Conservation (phyloP, 257 asterid genomes). For the Salvia miltiorrhiza region DNA sequence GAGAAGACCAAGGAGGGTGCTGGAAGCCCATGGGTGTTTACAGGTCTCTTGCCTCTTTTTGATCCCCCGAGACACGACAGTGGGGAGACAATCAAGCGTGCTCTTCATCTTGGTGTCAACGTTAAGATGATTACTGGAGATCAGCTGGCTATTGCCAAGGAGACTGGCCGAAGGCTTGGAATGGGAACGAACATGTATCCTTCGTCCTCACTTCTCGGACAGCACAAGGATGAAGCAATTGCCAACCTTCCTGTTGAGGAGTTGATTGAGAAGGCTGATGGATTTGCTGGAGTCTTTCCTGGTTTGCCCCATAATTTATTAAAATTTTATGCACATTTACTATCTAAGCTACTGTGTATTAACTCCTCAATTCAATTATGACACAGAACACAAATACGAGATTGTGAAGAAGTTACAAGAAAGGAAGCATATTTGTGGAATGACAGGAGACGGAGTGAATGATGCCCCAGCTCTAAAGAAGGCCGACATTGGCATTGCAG, state of each 20-base stretch:
- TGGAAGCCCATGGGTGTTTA: slow-evolving; percentile 68
- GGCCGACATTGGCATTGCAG: slow-evolving; percentile 60
- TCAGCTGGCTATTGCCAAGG: slow-evolving; percentile 60
- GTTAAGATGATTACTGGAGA: slow-evolving; percentile 88
- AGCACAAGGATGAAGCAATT: slow-evolving; percentile 47
- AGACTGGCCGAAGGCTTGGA: slow-evolving; percentile 58
- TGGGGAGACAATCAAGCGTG: slow-evolving; percentile 68
- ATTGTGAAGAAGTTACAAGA: slow-evolving; percentile 61
- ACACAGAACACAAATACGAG: slow-evolving; percentile 53
- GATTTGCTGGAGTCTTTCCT: slow-evolving; percentile 62
- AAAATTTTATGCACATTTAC: not conserved
- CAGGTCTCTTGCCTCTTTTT: slow-evolving; percentile 68
- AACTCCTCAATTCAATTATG: not conserved
- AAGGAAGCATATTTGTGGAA: slow-evolving; percentile 51
- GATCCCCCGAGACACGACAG: slow-evolving; percentile 92
- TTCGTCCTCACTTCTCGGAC: slow-evolving; percentile 58
- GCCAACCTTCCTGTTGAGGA: slow-evolving; percentile 46
- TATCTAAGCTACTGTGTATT: not conserved
- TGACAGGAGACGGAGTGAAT: slow-evolving; percentile 68
- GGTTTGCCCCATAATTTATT: slow-evolving; percentile 24
- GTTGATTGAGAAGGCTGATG: slow-evolving; percentile 58
- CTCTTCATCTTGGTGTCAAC: slow-evolving; percentile 70
- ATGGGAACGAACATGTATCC: slow-evolving; percentile 72
- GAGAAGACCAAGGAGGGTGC: slow-evolving; percentile 65
- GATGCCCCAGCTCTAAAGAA: slow-evolving; percentile 61